These are phyloP conservation scores for Paulownia fortunei DNA, from an alignment of 257 asterid species.

Conservation along the genomic window DNA sequence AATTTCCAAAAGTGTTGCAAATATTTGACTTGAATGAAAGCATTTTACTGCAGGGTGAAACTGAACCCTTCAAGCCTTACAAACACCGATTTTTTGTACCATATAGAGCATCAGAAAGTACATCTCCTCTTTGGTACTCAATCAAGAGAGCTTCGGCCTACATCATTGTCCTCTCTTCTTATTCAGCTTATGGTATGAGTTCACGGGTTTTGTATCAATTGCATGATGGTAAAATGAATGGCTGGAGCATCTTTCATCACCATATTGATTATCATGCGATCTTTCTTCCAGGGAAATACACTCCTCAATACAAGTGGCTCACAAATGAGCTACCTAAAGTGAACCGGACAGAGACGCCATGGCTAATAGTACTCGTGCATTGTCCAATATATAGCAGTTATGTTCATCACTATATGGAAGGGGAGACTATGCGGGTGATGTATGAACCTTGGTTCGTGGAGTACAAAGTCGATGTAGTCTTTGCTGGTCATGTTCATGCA, in stretches of 20 bases:
- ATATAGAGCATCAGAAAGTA: conserved; percentile 56
- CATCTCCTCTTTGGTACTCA: conserved; percentile 72
- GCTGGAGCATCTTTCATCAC: not conserved
- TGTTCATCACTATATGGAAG: conserved; percentile 70
- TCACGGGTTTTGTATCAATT: not conserved
- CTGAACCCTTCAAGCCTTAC: conserved; percentile 63
- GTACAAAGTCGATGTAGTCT: conserved; percentile 65
- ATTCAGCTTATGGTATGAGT: conserved; percentile 63
- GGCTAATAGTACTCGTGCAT: conserved; percentile 71
- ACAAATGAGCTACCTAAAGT: conserved; percentile 56
- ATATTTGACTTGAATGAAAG: not conserved
- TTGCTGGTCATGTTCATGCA: conserved; percentile 74
- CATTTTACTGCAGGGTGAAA: conserved; percentile 59
- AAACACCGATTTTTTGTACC: conserved; percentile 53
- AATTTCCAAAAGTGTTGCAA: not conserved
- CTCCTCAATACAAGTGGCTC: conserved; percentile 70
- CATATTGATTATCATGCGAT: not conserved
- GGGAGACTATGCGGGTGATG: conserved; percentile 67
- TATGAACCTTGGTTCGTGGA: conserved; percentile 60
- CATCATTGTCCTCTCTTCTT: conserved; percentile 68
- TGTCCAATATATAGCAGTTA: conserved; percentile 65
- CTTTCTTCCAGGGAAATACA: conserved; percentile 51
- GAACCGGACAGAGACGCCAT: conserved; percentile 64
- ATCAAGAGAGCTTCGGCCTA: conserved; percentile 74
- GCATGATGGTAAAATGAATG: not conserved